Percentiles rank a stretch among this genome's conserved stretches.
Conservation (phyloP, 2,329 filamentous ascomycete genomes). For the Metarhizium brunneum region DNA sequence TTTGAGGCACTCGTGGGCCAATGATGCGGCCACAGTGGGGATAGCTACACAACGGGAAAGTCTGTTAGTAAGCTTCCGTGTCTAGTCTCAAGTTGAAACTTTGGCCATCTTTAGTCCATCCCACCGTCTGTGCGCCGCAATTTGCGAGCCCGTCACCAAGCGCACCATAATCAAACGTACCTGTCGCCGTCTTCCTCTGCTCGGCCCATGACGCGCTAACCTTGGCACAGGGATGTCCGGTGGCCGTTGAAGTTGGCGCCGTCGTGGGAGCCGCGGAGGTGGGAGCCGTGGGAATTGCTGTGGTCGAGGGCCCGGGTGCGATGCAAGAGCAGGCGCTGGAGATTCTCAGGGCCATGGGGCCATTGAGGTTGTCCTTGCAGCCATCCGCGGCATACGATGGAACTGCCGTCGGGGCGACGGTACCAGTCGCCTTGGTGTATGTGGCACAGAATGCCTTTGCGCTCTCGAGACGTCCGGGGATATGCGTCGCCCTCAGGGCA, state of each 20-base stretch:
- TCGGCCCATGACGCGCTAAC: slow-evolving; percentile 8
- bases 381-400: slow-evolving; percentile 12
- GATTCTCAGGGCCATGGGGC: slow-evolving; percentile 9
- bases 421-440: slow-evolving; percentile 11
- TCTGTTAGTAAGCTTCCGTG: not conserved
- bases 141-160: no score
- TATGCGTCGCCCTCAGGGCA: slow-evolving; percentile 24
- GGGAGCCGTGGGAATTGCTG: not conserved
- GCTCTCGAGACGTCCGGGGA: slow-evolving; percentile 20
- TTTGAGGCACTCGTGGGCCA: slow-evolving; percentile 28
- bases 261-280: slow-evolving; percentile 2
- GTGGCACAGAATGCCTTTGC: slow-evolving; percentile 23
- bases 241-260: slow-evolving; percentile 4
- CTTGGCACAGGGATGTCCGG: slow-evolving; percentile 7
- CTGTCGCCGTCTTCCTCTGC: slow-evolving; percentile 3
- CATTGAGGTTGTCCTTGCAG: slow-evolving; percentile 13
- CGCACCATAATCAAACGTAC: no score
- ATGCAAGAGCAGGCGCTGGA: slow-evolving; percentile 16
- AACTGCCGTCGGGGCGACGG: slow-evolving; percentile 8
- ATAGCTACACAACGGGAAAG: slow-evolving; percentile 9
- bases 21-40: slow-evolving; percentile 24
- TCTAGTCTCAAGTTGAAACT: no score
- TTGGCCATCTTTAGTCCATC: no score
- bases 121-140: no score
- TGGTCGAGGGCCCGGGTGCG: slow-evolving; percentile 5